Conservation (phyloP, 108 stramenopile genomes). For the Chaetoceros tenuissimus region DNA sequence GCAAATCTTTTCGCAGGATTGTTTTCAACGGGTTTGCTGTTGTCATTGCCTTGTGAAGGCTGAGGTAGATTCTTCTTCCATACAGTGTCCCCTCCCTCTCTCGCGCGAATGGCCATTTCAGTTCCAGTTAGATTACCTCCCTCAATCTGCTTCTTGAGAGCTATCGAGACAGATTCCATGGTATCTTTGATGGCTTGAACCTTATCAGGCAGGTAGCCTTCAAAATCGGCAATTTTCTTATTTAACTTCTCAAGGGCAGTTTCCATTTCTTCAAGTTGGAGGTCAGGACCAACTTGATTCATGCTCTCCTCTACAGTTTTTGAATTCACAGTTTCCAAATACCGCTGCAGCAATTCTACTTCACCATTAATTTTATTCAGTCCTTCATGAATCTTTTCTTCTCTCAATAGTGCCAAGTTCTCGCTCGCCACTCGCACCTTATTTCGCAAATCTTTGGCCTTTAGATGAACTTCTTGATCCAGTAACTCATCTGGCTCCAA, state of each 20-base stretch:
- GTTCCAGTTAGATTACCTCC: not conserved
- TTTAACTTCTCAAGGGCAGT: not conserved
- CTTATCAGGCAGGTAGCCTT: not conserved
- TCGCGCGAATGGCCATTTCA: not conserved
- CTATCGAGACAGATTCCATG: not conserved
- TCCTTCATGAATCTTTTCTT: not conserved
- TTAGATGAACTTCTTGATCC: not conserved
- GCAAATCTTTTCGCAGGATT: not conserved
- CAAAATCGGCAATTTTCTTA: not conserved
- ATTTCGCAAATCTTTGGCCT: not conserved
- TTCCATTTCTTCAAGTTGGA: not conserved
- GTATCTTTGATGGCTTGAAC: not conserved
- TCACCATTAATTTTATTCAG: not conserved
- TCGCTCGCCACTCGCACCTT: not conserved
- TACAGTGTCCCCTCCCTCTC: not conserved
- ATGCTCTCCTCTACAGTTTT: not conserved
- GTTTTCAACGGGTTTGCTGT: not conserved
- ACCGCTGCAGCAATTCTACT: not conserved
- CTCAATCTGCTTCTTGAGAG: not conserved
- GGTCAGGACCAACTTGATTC: not conserved
- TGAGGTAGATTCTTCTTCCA: not conserved
- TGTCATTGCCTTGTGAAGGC: not conserved
- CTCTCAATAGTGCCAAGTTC: not conserved
- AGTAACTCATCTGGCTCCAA: not conserved
- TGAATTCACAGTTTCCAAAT: not conserved